phyloP scores from a whole-genome alignment of 2,329 filamentous ascomycete species.

The Fusarium camptoceras region DNA sequence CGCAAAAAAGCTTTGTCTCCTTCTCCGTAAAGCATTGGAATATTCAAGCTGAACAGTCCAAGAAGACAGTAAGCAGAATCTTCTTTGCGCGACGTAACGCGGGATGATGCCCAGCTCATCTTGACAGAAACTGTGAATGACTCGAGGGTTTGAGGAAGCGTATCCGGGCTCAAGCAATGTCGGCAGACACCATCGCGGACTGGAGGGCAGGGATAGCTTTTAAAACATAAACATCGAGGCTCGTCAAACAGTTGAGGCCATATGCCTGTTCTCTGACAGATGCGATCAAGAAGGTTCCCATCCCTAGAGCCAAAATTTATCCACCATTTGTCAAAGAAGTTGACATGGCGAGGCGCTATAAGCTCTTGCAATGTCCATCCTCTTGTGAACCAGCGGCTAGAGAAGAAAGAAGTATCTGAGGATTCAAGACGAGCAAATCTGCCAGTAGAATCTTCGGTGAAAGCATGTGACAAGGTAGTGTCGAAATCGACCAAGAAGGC shows the following conservation, averaged over 20 bases:
- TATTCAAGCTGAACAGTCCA: constrained; percentile 48
- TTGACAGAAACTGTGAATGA: constrained; percentile 43
- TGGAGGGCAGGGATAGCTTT: not conserved
- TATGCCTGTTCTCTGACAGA: constrained; percentile 35
- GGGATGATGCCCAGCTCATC: constrained; percentile 46
- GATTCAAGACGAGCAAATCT: not conserved
- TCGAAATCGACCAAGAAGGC: constrained; percentile 42
- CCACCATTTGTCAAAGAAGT: constrained; percentile 48
- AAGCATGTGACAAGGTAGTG: not conserved
- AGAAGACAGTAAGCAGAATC: constrained; percentile 50
- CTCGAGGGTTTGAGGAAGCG: constrained; percentile 37
- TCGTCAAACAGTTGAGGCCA: constrained; percentile 38
- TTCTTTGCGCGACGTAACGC: constrained; percentile 45
- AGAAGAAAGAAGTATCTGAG: constrained; percentile 24
- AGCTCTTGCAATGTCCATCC: constrained; percentile 49
- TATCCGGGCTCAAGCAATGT: constrained; percentile 18
- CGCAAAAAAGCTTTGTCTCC: constrained; percentile 44
- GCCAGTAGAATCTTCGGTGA: not conserved
- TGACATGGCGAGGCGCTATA: constrained; percentile 45
- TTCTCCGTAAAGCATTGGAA: constrained; percentile 48
- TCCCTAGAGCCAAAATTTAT: constrained; percentile 43
- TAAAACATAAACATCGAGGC: constrained; percentile 32
- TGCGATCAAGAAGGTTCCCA: constrained; percentile 22
- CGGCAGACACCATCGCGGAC: constrained; percentile 39
- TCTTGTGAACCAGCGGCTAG: constrained; percentile 41